These are phyloP conservation scores for Talaromyces marneffei DNA, from an alignment of 2,329 filamentous ascomycete species.

Conservation along the genomic window DNA sequence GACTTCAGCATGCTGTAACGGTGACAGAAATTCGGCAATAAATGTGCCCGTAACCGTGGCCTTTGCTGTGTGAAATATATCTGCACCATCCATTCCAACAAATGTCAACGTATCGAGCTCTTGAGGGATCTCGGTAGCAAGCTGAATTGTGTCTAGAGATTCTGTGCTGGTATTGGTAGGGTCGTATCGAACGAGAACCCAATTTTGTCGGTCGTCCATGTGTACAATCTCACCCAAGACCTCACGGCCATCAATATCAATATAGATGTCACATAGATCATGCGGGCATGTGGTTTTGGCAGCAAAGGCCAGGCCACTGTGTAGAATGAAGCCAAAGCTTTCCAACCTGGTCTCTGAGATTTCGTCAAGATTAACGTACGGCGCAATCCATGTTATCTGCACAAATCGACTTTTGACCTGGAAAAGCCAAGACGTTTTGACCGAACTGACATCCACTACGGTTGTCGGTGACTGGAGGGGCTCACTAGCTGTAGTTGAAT, in stretches of 20 bases:
- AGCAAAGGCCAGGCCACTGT: neutral
- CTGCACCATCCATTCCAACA: neutral
- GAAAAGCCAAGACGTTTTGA: neutral
- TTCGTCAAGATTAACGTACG: slow-evolving; percentile 3
- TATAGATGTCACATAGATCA: slow-evolving; percentile 10
- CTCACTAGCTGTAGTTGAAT: neutral
- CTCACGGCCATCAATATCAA: slow-evolving; percentile 11
- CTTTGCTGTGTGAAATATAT: slow-evolving; percentile 3
- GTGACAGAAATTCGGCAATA: slow-evolving; percentile 1
- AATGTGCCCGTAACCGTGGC: neutral
- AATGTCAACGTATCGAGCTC: slow-evolving; percentile 9
- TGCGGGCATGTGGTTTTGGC: neutral
- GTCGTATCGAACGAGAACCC: slow-evolving; percentile 7
- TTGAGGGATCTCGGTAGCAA: neutral
- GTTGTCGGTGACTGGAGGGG: neutral
- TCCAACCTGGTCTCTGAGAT: neutral
- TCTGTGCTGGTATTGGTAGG: slow-evolving; percentile 5
- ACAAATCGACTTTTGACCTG: slow-evolving; percentile 11
- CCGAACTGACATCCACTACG: neutral
- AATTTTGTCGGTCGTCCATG: slow-evolving; percentile 6
- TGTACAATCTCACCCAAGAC: slow-evolving; percentile 4
- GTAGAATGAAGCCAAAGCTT: slow-evolving; percentile 5
- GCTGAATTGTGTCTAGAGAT: neutral
- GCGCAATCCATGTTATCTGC: slow-evolving; percentile 8
- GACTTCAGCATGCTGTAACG: slow-evolving; percentile 6